Evolutionary conservation across 805 yeast genomes (phyloP).

Genomic region (Candida loeiensis): DNA sequence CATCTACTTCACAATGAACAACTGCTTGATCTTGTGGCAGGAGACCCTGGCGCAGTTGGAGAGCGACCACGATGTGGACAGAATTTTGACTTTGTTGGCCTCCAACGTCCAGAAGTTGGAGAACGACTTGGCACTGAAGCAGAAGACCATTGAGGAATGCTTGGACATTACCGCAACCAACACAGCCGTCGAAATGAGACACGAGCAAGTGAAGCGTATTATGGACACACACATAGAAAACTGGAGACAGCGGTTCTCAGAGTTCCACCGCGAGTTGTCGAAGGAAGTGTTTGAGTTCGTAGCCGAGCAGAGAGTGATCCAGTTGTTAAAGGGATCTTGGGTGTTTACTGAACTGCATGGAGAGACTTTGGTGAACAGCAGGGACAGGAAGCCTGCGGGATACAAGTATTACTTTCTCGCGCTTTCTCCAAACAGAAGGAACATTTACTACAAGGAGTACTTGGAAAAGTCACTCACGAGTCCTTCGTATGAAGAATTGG

Average conservation of each 20-base stretch:
- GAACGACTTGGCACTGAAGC: conserved; percentile 15
- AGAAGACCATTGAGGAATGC: conserved; percentile 41
- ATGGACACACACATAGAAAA: conserved; percentile 31
- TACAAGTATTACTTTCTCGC: conserved; percentile 51
- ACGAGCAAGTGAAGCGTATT: conserved; percentile 46
- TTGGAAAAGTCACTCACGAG: conserved; percentile 39
- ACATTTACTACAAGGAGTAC: conserved; percentile 59
- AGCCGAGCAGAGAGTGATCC: conserved; percentile 68
- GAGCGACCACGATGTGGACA: conserved; percentile 47
- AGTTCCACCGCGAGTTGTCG: conserved; percentile 48
- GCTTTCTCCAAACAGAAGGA: conserved; percentile 64
- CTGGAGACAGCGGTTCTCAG: conserved; percentile 46
- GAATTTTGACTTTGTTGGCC: conserved; percentile 44
- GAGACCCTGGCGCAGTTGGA: conserved; percentile 49
- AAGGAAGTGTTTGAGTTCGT: conserved; percentile 67
- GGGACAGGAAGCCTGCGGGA: conserved; percentile 16
- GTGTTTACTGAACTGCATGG: conserved; percentile 61
- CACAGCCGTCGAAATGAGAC: conserved; percentile 50
- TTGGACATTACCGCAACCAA: conserved; percentile 38
- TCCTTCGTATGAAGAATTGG: conserved; percentile 60
- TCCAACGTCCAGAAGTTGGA: conserved; percentile 30
- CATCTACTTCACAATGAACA: conserved; percentile 53
- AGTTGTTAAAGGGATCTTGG: conserved; percentile 77
- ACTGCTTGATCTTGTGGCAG: conserved; percentile 60
- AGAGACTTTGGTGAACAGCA: conserved; percentile 25